A percentile compares a stretch with the other conserved stretches of the same genome.
These are phyloP conservation scores for Chloris gayana DNA, from an alignment of 176 grass and related monocot genomes.

Conservation along the genomic window DNA sequence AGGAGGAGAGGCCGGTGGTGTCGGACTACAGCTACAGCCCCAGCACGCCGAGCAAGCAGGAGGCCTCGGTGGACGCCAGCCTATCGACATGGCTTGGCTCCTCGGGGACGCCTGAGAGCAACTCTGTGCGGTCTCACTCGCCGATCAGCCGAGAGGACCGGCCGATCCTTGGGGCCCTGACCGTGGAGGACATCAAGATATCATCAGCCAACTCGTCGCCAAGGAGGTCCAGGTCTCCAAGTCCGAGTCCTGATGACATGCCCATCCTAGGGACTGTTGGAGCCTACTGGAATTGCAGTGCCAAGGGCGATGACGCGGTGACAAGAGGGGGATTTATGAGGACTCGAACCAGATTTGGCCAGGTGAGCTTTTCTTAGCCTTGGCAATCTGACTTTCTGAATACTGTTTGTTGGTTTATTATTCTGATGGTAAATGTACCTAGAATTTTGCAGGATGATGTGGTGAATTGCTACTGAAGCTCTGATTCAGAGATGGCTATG, in stretches of 20 bases:
- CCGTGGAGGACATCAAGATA: constrained; percentile 83
- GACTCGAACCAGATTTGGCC: constrained; percentile 57
- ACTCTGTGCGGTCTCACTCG: constrained; percentile 51
- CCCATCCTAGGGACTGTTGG: constrained; percentile 92
- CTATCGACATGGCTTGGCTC: constrained; percentile 88
- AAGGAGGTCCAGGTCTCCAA: constrained; percentile 68
- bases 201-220: constrained; percentile 79
- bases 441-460: constrained; percentile 43
- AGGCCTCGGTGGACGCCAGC: constrained; percentile 81
- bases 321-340: constrained; percentile 51
- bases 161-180: constrained; percentile 87
- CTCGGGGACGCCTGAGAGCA: constrained; percentile 46
- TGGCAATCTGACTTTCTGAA: not conserved
- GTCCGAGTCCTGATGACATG: constrained; percentile 72
- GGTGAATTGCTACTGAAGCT: constrained; percentile 18
- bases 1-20: constrained; percentile 23
- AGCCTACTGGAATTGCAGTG: constrained; percentile 67
- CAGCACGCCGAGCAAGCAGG: constrained; percentile 61
- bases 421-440: not conserved
- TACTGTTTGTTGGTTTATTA: not conserved
- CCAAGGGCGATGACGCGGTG: constrained; percentile 38
- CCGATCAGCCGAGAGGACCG: constrained; percentile 75
- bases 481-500: not conserved
- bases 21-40: constrained; percentile 50
- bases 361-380: constrained; percentile 36